phyloP scores from a whole-genome alignment of 2,329 filamentous ascomycete species.

The Pyrenophora teres region DNA sequence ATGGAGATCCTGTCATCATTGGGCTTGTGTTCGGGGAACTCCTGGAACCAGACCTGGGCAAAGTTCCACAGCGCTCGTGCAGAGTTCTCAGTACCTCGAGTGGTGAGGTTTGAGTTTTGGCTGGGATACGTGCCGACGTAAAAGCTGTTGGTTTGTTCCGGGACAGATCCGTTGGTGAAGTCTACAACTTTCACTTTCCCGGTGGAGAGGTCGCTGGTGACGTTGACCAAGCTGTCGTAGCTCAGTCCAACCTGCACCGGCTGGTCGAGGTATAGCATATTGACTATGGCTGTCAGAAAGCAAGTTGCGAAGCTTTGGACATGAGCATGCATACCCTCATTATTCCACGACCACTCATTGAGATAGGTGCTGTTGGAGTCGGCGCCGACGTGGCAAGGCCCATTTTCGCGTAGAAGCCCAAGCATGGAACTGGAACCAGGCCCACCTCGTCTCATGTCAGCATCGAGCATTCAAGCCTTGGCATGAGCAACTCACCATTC shows the following conservation, averaged over 20 bases:
- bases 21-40: slow-evolving; percentile 66
- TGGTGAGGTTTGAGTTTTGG: slow-evolving; percentile 50
- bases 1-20: slow-evolving; percentile 62
- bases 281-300: slow-evolving; percentile 29
- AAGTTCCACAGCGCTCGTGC: slow-evolving; percentile 64
- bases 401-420: slow-evolving; percentile 50
- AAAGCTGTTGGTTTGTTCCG: slow-evolving; percentile 58
- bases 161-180: slow-evolving; percentile 38
- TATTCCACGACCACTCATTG: slow-evolving; percentile 68
- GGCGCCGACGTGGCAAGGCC: slow-evolving; percentile 59
- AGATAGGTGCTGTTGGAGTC: slow-evolving; percentile 57
- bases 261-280: slow-evolving; percentile 67
- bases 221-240: slow-evolving; percentile 38
- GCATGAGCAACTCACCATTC: slow-evolving; percentile 47
- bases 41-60: slow-evolving; percentile 64
- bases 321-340: slow-evolving; percentile 42
- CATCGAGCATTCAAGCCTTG: not conserved
- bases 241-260: slow-evolving; percentile 63
- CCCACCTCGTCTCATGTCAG: slow-evolving; percentile 46
- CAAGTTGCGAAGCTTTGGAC: fast-evolving
- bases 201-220: slow-evolving; percentile 41
- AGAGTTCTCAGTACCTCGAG: slow-evolving; percentile 58
- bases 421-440: slow-evolving; percentile 56
- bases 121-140: slow-evolving; percentile 59
- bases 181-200: slow-evolving; percentile 31